Base-by-base conservation (phyloP, 2,329 filamentous ascomycete genomes). In the Exophiala calicioides region DNA sequence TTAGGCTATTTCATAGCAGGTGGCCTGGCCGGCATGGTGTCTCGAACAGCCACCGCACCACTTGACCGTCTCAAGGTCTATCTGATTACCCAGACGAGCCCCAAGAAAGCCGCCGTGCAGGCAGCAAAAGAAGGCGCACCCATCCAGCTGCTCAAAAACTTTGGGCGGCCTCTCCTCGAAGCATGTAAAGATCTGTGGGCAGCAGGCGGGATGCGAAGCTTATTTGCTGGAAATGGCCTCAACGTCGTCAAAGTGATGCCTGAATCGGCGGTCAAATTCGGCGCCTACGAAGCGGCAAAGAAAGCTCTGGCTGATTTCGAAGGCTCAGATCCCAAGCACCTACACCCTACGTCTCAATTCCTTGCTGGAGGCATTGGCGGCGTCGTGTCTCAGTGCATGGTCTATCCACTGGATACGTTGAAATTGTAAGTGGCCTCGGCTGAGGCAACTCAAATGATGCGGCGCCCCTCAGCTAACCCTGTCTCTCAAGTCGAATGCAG, bases 241-340 rank as follows among this genome's bases (percentile, higher is more conserved):
- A 98, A 98, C 60, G 90, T 98, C 2, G 69, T 96, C 62, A 98
- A 98, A 68, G 93, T 98, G 51, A 95, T 97, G 89, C 93, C 93
- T 0, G 93, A 98, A 71, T 96, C 91, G 20, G 91, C 93, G 19
- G 95, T 98, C 65, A 95, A 96, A 69, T 98, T 98, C 66, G 93
- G 93, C 50, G 91, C 90, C 15, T 98, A 96, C 64, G 93, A 98
- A 80, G 90, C 89, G 40, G 86, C 90, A 6, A 98, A 97, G 74
- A 84, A 89, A 53, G 81, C 85, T 3, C 81, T 97, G 51, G 89
- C 91, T 37, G 83, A 81, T 50, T 69, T 96, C 39, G 93, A 97
- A 75, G 93, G 93, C 5, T 79, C 84, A 54, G 88, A 97, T 65
- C 79, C 89, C 1, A 83, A 81, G 53, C 77, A 80, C 43, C 91